Percentiles rank a stretch among this genome's conserved stretches.
Conservation (phyloP, 2,329 filamentous ascomycete species). For the Nothomitra cinnamomea region DNA sequence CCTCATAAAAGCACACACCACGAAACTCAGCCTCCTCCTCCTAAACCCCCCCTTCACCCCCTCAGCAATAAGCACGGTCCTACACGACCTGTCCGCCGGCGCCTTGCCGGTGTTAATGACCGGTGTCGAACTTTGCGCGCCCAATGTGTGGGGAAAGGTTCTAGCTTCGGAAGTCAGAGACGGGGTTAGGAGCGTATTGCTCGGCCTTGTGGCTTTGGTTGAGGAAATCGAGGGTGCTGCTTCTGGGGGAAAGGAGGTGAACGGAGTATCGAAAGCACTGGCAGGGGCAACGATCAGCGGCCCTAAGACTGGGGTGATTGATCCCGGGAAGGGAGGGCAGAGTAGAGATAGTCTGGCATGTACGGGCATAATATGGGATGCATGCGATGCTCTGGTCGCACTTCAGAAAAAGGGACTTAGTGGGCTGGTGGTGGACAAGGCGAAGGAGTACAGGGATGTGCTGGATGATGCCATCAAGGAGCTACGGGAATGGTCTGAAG, state of each 20-base stretch:
- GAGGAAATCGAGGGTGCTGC: constrained; percentile 32
- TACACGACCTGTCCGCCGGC: constrained; percentile 53
- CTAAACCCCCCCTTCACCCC: constrained; percentile 79
- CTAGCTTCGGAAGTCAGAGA: constrained; percentile 47
- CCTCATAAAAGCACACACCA: constrained; percentile 65
- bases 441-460: constrained; percentile 55
- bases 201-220: constrained; percentile 45
- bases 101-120: constrained; percentile 61
- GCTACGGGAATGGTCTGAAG: constrained; percentile 73
- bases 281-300: constrained; percentile 7
- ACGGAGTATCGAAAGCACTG: neutral
- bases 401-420: constrained; percentile 51
- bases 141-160: constrained; percentile 42
- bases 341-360: constrained; percentile 35
- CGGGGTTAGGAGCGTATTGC: constrained; percentile 41
- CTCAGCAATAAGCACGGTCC: constrained; percentile 51
- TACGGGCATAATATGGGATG: constrained; percentile 69
- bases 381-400: constrained; percentile 55
- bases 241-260: constrained; percentile 33
- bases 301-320: constrained; percentile 13
- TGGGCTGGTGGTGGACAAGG: constrained; percentile 52
- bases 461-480: constrained; percentile 73
- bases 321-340: constrained; percentile 26
- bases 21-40: constrained; percentile 72
- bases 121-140: constrained; percentile 47